Evolutionary conservation across 176 grass and related monocot genomes (phyloP).

Genomic region (Eleusine coracana): DNA sequence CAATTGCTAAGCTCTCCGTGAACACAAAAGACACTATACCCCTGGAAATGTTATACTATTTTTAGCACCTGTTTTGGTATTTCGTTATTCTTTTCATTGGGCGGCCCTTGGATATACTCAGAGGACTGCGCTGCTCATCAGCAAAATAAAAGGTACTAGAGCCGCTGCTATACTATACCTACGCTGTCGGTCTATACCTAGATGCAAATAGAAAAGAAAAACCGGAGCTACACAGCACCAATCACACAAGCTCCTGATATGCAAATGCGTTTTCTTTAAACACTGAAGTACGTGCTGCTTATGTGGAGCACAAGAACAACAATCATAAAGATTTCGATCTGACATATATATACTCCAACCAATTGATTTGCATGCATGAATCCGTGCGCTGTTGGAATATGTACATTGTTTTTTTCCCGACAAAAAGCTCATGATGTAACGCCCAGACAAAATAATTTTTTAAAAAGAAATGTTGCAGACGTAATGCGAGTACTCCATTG

Average conservation of each 20-base stretch:
- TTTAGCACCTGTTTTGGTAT: too few relatives aligned
- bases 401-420: conserved; percentile 14
- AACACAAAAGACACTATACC: too few relatives aligned
- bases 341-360: background rate
- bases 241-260: background rate
- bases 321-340: background rate
- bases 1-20: too few relatives aligned
- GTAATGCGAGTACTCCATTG: background rate
- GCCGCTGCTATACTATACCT: background rate
- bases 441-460: background rate
- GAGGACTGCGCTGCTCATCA: background rate
- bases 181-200: conserved; percentile 5
- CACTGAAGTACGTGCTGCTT: background rate
- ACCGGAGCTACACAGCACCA: background rate
- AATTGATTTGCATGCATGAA: background rate
- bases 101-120: conserved; percentile 16
- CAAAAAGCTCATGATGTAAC: conserved; percentile 31
- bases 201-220: conserved; percentile 13
- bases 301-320: conserved; percentile 17
- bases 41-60: too few relatives aligned
- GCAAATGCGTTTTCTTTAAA: background rate
- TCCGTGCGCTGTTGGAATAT: background rate
- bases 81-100: too few relatives aligned
- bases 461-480: background rate
- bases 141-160: background rate